Conservation (phyloP, 2,329 filamentous ascomycete genomes). For the Colletotrichum limetticola region DNA sequence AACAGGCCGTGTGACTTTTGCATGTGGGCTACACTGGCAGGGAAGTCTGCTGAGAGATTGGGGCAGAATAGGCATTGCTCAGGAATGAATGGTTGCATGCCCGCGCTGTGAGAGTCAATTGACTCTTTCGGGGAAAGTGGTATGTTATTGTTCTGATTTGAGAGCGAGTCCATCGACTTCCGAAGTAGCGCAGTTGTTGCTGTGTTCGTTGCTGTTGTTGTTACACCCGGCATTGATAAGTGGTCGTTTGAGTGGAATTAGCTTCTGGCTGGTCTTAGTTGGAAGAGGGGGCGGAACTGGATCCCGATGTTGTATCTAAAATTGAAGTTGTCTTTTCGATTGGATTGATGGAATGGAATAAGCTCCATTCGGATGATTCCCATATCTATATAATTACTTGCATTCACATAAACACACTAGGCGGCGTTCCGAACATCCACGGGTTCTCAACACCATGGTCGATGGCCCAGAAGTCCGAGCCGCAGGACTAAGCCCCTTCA, state of each 20-base stretch:
- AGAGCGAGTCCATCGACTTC: neutral
- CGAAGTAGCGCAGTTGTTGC: neutral
- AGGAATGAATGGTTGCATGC: slow-evolving; percentile 38
- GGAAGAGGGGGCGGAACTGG: neutral
- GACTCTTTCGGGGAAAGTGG: neutral
- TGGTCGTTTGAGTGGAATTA: neutral
- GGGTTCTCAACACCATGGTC: neutral
- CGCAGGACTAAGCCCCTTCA: neutral
- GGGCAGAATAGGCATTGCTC: slow-evolving; percentile 57
- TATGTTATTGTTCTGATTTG: neutral
- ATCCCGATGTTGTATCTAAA: neutral
- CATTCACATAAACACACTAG: neutral
- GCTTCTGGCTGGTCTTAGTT: too few relatives aligned
- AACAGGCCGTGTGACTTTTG: slow-evolving; percentile 57
- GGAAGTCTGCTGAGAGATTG: slow-evolving; percentile 41
- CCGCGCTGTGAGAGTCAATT: neutral
- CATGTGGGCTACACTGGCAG: slow-evolving; percentile 59
- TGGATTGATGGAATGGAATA: neutral
- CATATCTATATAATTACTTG: neutral
- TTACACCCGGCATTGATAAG: neutral
- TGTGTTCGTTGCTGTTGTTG: neutral
- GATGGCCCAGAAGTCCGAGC: neutral
- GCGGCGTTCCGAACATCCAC: neutral
- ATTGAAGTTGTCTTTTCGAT: neutral
- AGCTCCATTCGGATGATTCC: neutral